A percentile compares a stretch with the other conserved stretches of the same genome.
Evolutionary conservation across 768 basidiomycete species (phyloP).

Genomic region (Boletus rubescentipes): DNA sequence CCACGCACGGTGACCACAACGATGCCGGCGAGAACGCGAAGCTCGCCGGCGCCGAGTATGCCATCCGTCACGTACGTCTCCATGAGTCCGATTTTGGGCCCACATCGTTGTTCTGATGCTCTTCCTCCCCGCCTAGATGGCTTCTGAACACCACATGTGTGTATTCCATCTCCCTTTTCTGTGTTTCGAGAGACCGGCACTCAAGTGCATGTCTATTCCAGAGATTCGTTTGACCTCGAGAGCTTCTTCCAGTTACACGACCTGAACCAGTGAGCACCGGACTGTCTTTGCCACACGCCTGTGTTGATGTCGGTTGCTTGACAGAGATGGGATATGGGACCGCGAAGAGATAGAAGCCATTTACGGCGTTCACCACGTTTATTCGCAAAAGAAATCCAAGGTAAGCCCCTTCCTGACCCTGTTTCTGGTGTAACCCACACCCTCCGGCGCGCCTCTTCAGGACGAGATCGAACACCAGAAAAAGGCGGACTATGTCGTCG

Average conservation of each 20-base stretch:
- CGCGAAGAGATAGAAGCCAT: conserved; percentile 90
- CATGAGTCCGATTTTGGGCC: conserved; percentile 6
- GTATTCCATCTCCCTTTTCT: conserved; percentile 12
- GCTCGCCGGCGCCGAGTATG: conserved; percentile 56
- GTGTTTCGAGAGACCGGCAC: not conserved
- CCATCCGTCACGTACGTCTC: conserved; percentile 81
- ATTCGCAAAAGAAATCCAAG: conserved; percentile 79
- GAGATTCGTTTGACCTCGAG: conserved; percentile 77
- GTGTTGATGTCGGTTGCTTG: not conserved
- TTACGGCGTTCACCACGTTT: conserved; percentile 93
- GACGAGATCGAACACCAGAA: conserved; percentile 76
- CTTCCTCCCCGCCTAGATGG: conserved; percentile 59
- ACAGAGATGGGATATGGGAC: conserved; percentile 80
- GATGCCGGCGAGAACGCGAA: conserved; percentile 60
- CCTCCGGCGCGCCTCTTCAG: conserved; percentile 36
- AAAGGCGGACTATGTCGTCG: conserved; percentile 79
- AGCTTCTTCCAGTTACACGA: conserved; percentile 98
- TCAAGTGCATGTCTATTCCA: conserved; percentile 27
- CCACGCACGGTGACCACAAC: conserved; percentile 65
- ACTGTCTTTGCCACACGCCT: not conserved
- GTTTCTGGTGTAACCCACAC: too few relatives aligned
- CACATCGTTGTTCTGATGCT: conserved; percentile 9
- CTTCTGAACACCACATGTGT: conserved; percentile 85
- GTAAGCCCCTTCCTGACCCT: conserved; percentile 35
- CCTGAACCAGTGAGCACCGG: conserved; percentile 63